Evolutionary conservation across 495 filamentous ascomycete genomes (phyloP).

Genomic region (Amphirosellinia nigrospora): DNA sequence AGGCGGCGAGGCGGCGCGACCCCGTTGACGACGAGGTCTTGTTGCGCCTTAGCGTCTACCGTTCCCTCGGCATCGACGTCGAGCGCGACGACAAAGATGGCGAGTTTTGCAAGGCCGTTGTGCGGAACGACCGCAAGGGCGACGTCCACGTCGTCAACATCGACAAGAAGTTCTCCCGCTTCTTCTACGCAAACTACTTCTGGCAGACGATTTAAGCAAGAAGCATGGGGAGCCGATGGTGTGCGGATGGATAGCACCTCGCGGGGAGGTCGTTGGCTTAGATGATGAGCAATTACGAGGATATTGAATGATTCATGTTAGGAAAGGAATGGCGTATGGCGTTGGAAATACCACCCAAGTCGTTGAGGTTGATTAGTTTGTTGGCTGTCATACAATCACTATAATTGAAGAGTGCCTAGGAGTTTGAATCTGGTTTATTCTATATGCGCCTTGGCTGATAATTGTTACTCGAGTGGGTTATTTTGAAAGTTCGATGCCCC

Average conservation of each 20-base stretch:
- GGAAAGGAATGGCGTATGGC: conserved; percentile 26
- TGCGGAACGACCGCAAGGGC: conserved; percentile 84
- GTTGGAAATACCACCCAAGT: conserved; percentile 38
- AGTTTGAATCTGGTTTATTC: neutral
- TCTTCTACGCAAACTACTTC: conserved; percentile 95
- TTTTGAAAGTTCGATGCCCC: neutral
- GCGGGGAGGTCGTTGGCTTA: neutral
- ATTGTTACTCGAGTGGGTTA: neutral
- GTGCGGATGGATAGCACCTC: neutral
- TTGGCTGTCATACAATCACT: neutral
- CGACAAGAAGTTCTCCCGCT: conserved; percentile 86
- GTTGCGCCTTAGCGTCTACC: conserved; percentile 87
- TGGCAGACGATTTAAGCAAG: conserved; percentile 78
- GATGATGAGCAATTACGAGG: conserved; percentile 8
- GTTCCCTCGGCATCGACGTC: conserved; percentile 87
- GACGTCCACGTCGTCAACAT: conserved; percentile 96
- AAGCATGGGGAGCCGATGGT: neutral
- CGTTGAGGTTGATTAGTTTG: conserved; percentile 1
- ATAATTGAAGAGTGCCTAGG: neutral
- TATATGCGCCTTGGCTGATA: neutral
- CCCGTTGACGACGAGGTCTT: conserved; percentile 59
- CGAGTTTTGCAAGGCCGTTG: conserved; percentile 82
- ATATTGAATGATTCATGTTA: conserved; percentile 27
- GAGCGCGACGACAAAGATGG: conserved; percentile 78
- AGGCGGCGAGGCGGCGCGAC: conserved; percentile 39